Conservation (phyloP, 1,284 basidiomycete genomes). For the Violaceomyces palustris region DNA sequence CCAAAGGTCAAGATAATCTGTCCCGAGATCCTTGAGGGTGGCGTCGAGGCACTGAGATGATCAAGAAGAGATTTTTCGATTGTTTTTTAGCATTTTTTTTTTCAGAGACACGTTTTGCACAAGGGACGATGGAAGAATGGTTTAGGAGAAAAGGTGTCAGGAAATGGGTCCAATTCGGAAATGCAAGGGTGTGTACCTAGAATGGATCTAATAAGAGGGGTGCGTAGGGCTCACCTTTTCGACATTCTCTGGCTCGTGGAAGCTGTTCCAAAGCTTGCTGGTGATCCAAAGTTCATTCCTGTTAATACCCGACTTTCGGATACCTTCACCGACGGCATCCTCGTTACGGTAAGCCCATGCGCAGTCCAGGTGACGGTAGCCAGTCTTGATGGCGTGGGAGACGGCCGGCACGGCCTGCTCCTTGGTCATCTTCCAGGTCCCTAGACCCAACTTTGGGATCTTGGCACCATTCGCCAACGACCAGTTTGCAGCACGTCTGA, state of each 20-base stretch:
- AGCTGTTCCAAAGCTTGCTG: conserved; percentile 71
- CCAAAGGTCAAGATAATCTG: conserved; percentile 73
- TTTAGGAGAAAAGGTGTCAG: too few relatives aligned
- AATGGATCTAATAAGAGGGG: not conserved
- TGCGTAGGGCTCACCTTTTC: conserved; percentile 36
- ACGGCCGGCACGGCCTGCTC: conserved; percentile 58
- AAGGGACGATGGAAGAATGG: too few relatives aligned
- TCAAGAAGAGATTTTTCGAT: not conserved
- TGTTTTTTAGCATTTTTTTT: not conserved
- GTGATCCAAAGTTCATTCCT: conserved; percentile 78
- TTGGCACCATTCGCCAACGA: conserved; percentile 39
- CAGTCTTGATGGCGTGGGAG: conserved; percentile 42
- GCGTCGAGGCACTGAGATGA: conserved; percentile 60
- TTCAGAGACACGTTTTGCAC: too few relatives aligned
- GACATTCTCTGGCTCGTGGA: conserved; percentile 58
- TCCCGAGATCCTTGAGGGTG: conserved; percentile 67
- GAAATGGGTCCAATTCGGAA: too few relatives aligned
- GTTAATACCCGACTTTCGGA: conserved; percentile 66
- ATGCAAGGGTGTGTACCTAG: not conserved
- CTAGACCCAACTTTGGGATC: conserved; percentile 43
- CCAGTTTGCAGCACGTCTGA: conserved; percentile 34
- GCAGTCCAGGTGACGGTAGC: conserved; percentile 42
- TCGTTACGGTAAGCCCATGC: conserved; percentile 62
- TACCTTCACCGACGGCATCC: conserved; percentile 75
- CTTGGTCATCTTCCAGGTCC: conserved; percentile 43